Evolutionary conservation across 306 rosid species (phyloP).

Genomic region (Rosa chinensis): DNA sequence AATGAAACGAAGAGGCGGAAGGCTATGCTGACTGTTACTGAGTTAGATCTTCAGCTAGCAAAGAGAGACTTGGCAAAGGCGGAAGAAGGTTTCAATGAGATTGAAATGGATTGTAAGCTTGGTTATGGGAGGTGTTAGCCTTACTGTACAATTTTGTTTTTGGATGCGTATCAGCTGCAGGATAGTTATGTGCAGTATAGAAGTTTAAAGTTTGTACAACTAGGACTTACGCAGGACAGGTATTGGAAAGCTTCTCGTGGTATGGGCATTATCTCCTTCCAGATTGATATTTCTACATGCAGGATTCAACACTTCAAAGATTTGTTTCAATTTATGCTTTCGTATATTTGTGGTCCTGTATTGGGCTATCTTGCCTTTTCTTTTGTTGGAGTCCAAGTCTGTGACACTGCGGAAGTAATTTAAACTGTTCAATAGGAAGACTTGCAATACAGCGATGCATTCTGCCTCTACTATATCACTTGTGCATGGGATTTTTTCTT

Average conservation of each 20-base stretch:
- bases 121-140: background rate
- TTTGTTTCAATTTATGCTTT: background rate
- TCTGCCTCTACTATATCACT: background rate
- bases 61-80: constrained; percentile 6
- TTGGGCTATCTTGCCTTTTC: background rate
- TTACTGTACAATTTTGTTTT: background rate
- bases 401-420: background rate
- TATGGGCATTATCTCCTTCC: too few relatives aligned
- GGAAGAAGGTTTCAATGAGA: background rate
- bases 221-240: background rate
- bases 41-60: constrained; percentile 9
- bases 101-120: background rate
- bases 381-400: background rate
- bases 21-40: background rate
- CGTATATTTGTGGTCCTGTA: background rate
- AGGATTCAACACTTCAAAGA: background rate
- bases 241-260: background rate
- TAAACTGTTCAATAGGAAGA: background rate
- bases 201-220: background rate
- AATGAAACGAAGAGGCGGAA: background rate
- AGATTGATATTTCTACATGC: too few relatives aligned
- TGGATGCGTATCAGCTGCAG: too few relatives aligned
- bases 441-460: background rate
- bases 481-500: background rate
- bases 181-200: background rate